phyloP scores from a whole-genome alignment of 768 basidiomycete genomes.

The Naganishia vaughanmartiniae region DNA sequence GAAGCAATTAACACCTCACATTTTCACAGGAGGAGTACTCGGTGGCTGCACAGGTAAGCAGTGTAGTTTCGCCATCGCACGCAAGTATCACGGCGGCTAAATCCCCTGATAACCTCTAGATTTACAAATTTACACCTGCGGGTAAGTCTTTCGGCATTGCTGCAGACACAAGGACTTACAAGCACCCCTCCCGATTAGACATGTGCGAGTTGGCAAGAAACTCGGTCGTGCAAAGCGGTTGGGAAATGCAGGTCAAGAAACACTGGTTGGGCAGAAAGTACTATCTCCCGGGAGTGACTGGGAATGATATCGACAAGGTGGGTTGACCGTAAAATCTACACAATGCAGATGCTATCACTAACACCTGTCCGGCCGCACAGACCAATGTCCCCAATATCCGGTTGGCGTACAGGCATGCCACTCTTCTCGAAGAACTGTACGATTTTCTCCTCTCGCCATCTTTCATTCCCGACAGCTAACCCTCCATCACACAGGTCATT shows the following conservation, averaged over 20 bases:
- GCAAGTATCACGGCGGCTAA: not conserved
- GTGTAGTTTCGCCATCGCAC: not conserved
- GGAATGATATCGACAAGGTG: constrained; percentile 95
- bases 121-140: constrained; percentile 84
- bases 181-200: constrained; percentile 37
- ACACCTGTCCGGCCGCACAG: constrained; percentile 53
- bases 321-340: constrained; percentile 27
- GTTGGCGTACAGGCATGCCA: constrained; percentile 84
- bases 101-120: constrained; percentile 57
- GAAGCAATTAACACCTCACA: not conserved
- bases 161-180: not conserved
- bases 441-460: not conserved
- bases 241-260: constrained; percentile 96
- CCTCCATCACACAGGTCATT: constrained; percentile 17
- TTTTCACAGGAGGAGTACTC: constrained; percentile 76
- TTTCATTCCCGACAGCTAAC: not conserved
- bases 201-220: constrained; percentile 97
- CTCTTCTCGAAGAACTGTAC: constrained; percentile 75
- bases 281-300: constrained; percentile 87
- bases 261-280: constrained; percentile 74
- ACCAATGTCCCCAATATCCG: constrained; percentile 96
- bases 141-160: constrained; percentile 30
- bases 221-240: constrained; percentile 92
- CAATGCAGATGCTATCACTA: not conserved
- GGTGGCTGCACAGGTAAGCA: constrained; percentile 85